Evolutionary conservation across 1,284 basidiomycete species (phyloP).

Genomic region (Meripilus lineatus): DNA sequence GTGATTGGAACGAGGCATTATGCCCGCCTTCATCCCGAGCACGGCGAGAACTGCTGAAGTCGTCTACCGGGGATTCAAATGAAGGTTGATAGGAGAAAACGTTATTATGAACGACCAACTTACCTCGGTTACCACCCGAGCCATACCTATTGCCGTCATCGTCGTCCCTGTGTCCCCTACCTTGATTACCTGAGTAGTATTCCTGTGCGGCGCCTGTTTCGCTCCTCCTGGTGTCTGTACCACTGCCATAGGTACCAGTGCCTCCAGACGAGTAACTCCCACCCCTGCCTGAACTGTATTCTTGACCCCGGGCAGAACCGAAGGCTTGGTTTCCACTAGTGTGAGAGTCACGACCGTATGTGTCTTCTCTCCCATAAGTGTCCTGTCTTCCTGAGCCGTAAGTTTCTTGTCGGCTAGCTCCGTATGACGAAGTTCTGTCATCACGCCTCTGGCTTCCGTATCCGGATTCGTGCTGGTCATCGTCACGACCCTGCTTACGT

Average conservation of each 20-base stretch:
- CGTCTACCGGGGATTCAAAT: too few relatives aligned
- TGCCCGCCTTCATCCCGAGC: constrained; percentile 10
- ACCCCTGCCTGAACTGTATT: background rate
- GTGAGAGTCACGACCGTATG: background rate
- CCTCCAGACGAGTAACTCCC: constrained; percentile 2
- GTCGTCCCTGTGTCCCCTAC: constrained; percentile 2
- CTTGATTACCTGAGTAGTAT: too few relatives aligned
- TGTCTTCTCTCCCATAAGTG: background rate
- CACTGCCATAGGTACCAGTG: background rate
- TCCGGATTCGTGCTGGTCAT: background rate
- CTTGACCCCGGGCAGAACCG: background rate
- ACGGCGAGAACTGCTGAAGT: constrained; percentile 5
- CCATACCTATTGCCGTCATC: constrained; percentile 5
- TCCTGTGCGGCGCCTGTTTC: background rate
- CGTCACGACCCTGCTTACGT: background rate
- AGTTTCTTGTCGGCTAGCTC: background rate
- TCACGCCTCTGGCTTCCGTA: background rate
- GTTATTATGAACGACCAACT: background rate
- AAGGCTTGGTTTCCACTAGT: too few relatives aligned
- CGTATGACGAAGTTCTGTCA: background rate
- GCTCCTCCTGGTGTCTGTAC: constrained; percentile 5
- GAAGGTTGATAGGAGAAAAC: background rate
- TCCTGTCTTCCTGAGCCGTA: background rate
- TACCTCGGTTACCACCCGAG: constrained; percentile 3
- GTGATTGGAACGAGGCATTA: too few relatives aligned